Conservation (phyloP, 805 yeast genomes). For the Candida silvicultrix region DNA sequence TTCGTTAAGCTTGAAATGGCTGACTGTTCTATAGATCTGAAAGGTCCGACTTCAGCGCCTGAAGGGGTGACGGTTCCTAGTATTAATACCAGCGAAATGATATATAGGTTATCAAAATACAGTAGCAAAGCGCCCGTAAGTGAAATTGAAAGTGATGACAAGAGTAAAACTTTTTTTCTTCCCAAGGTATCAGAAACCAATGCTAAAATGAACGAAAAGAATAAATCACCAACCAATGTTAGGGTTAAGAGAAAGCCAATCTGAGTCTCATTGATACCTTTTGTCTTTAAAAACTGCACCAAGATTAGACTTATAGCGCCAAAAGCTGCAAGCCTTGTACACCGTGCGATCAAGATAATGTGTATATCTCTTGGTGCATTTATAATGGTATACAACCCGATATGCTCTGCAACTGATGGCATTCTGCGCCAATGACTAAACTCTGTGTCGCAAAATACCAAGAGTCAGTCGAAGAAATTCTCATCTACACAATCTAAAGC, state of each 20-base stretch:
- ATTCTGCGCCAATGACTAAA: no score
- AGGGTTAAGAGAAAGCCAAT: conserved; percentile 45
- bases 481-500: no score
- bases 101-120: conserved; percentile 24
- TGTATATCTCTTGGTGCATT: conserved; percentile 25
- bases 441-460: no score
- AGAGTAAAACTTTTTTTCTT: conserved; percentile 31
- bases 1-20: conserved; percentile 41
- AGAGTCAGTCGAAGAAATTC: no score
- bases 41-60: conserved; percentile 58
- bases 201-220: conserved; percentile 40
- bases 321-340: conserved; percentile 28
- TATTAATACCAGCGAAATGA: conserved; percentile 33
- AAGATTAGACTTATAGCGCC: conserved; percentile 32
- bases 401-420: conserved; percentile 1
- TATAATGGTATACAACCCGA: conserved; percentile 19
- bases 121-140: conserved; percentile 37
- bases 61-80: conserved; percentile 50
- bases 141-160: conserved; percentile 36
- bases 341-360: conserved; percentile 23
- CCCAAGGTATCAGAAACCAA: conserved; percentile 42
- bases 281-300: conserved; percentile 37
- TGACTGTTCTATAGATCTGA: conserved; percentile 50
- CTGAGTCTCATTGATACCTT: conserved; percentile 33
- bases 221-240: conserved; percentile 45